Base-by-base conservation (phyloP, 495 filamentous ascomycete species). In the Penicillium longicatenatum region DNA sequence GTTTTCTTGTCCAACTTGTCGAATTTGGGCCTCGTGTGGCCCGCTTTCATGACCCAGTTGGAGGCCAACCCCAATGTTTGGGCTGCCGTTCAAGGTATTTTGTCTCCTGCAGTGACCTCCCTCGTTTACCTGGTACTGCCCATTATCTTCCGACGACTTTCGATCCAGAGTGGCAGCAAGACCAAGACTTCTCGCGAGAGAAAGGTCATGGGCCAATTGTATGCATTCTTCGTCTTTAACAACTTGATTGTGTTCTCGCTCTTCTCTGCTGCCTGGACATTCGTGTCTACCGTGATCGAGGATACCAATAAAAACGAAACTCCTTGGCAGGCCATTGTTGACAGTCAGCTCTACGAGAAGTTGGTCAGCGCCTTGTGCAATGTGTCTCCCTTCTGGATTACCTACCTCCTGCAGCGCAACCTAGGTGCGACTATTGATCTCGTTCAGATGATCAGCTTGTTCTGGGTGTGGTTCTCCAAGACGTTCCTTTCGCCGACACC, bases 141-240 rank as follows among this genome's bases (percentile, higher is more conserved):
- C 16, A 90, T 91, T 65, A 86, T 94, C 65, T 97, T 98, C 82
- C 89, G 94, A 57, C 89, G 86, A 21, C 78, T 96, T 26, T 84
- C 90, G 1, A 87, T 91, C 43, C 79, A 79, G 57, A 87, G 86
- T 20, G 95, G 94, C 57, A 93, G 97, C 69, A 79, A 85, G 57
- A 95, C 90, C 39, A 98, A 97, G 69, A 95, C 92, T 4, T 89
- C 90, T 19, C 84, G 94, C 33, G 94, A 98, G 63, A 83, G 91
- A n/a, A 92, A 98, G 70, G 94, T 98, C 60, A 83, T 92, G 26
- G 84, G 85, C 50, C 94, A 96, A 67, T 81, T 99, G 2, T 99
- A 97, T 70, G 80, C 91, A 14, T 99, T 99, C 75, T 98, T 98
- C 75, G 85, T 98, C 46, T 90, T 99, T 82, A 99, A 99, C 79